Base-by-base conservation (phyloP, 257 asterid genomes). In the Orobanche coerulescens region DNA sequence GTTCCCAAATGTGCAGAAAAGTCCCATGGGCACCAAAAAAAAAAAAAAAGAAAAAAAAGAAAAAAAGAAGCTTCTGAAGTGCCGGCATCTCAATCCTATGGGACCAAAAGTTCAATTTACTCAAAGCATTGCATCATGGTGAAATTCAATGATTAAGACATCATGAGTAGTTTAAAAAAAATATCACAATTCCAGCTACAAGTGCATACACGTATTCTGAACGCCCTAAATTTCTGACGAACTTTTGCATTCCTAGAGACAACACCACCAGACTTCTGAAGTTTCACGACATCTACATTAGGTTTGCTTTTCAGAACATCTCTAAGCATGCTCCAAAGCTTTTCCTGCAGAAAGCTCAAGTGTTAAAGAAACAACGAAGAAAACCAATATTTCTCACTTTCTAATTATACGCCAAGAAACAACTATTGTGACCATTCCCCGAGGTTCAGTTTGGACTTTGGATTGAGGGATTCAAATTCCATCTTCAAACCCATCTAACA, bases 321-420 rank as follows among this genome's bases (percentile, higher is more conserved):
- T 77, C 71, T 93, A 43, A 93, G 95, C 98, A 86, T 83, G 86
- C 97, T 93, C 87, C 97, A 93, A 28, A 93, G 95, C 78, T 93
- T 93, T 78, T 93, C 98, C 98, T 93, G 79, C 53, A 61, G 22
- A 46, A 61, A 58, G 60, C 62, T 64, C 43, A 48, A n/a, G n/a
- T n/a, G n/a, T n/a, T n/a, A n/a, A n/a, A n/a, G n/a, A n/a, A n/a
- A n/a, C n/a, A n/a, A n/a, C n/a, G n/a, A n/a, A n/a, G n/a, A n/a
- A n/a, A n/a, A n/a, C n/a, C n/a, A n/a, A 46, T 15, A 58, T 55
- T 39, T 26, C 44, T 46, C 20, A 23, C 11, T 18, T 15, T 40
- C 5, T n/a, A 61, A 9, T 14, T 24, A 18, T 24, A 30, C 15
- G 53, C 12, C 53, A 44, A 24, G 36, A 50, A 48, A 18, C 48